phyloP scores from a whole-genome alignment of 164 flowering plant genomes.

The Piper longum region DNA sequence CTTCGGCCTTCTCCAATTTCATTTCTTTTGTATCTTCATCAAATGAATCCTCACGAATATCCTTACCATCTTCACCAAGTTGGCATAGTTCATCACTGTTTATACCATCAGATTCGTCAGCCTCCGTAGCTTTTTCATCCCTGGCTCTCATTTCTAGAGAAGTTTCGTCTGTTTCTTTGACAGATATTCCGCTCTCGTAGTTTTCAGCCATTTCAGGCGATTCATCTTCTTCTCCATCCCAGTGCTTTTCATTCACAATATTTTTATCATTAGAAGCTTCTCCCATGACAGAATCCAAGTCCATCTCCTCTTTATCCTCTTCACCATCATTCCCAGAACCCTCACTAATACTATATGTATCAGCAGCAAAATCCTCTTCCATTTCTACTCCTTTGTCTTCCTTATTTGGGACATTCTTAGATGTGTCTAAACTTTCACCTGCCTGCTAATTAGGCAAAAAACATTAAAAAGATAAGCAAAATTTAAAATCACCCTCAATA shows the following conservation, averaged over 20 bases:
- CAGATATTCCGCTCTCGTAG: slow-evolving; percentile 58
- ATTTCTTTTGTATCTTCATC: slow-evolving; percentile 29
- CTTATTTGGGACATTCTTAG: slow-evolving; percentile 37
- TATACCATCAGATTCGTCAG: too few species aligned
- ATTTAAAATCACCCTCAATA: too few species aligned
- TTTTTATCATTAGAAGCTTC: slow-evolving; percentile 19
- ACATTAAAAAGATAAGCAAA: too few species aligned
- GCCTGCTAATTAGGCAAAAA: slow-evolving; percentile 8
- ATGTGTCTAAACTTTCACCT: slow-evolving; percentile 34
- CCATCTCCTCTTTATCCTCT: slow-evolving; percentile 20
- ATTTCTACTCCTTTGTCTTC: slow-evolving; percentile 79
- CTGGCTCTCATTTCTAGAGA: slow-evolving; percentile 70
- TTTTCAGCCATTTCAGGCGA: slow-evolving; percentile 33
- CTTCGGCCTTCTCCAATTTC: slow-evolving; percentile 45
- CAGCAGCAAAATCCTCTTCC: slow-evolving; percentile 67
- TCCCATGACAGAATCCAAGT: too few species aligned
- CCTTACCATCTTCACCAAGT: too few species aligned
- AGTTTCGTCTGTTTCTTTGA: slow-evolving; percentile 33
- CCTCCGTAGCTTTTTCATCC: slow-evolving; percentile 26
- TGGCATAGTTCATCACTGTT: too few species aligned
- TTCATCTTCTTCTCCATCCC: slow-evolving; percentile 55
- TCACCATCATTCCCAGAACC: slow-evolving; percentile 52
- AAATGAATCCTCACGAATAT: neutral
- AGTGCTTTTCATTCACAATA: slow-evolving; percentile 52
- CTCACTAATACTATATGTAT: slow-evolving; percentile 55